Conservation (phyloP, 2,329 filamentous ascomycete genomes). For the Beauveria sp. region DNA sequence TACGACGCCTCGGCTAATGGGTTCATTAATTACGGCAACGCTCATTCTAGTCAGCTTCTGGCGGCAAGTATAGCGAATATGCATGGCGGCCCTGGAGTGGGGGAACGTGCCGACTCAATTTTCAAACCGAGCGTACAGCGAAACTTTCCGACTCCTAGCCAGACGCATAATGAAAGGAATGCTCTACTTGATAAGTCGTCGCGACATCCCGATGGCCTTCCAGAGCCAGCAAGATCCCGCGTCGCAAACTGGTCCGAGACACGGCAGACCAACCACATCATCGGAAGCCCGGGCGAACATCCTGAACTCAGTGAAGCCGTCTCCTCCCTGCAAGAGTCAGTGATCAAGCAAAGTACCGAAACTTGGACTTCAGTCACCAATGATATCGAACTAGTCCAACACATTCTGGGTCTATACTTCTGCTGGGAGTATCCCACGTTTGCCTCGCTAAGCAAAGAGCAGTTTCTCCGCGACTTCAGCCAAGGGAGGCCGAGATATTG, state of each 20-base stretch:
- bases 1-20: neutral
- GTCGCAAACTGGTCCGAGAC: neutral
- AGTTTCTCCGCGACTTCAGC: conserved; percentile 59
- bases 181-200: neutral
- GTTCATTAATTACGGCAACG: neutral
- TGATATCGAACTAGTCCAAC: conserved; percentile 51
- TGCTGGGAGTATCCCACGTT: conserved; percentile 73
- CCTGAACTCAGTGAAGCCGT: conserved; percentile 49
- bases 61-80: neutral
- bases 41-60: neutral
- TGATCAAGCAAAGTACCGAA: neutral
- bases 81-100: neutral
- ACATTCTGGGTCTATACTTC: conserved; percentile 60
- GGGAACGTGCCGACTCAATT: neutral
- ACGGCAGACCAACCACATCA: neutral
- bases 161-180: neutral
- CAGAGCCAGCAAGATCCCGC: neutral
- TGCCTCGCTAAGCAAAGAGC: conserved; percentile 62
- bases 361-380: conserved; percentile 27
- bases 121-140: neutral
- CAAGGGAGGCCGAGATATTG: conserved; percentile 56
- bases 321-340: neutral
- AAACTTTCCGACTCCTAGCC: neutral
- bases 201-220: neutral
- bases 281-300: conserved; percentile 15